Conservation (phyloP, 2,329 filamentous ascomycete genomes). For the Epichloe sylvatica region DNA sequence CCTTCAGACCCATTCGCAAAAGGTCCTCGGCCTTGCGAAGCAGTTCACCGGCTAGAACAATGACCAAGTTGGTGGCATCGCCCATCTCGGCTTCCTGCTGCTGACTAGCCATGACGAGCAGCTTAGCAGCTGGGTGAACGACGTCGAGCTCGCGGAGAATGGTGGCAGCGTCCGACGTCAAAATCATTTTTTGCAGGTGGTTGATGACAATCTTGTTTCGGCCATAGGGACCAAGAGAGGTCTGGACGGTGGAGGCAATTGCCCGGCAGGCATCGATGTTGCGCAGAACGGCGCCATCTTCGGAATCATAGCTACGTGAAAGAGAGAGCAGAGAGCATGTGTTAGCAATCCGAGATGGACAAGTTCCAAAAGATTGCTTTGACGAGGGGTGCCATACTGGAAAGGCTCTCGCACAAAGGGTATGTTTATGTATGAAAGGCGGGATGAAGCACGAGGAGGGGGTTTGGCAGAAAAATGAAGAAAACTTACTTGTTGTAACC, state of each 20-base stretch:
- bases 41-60: conserved; percentile 86
- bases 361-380: no score
- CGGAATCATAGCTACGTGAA: conserved; percentile 78
- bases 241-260: conserved; percentile 92
- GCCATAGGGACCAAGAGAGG: conserved; percentile 89
- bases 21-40: conserved; percentile 95
- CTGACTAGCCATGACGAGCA: conserved; percentile 96
- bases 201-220: conserved; percentile 99
- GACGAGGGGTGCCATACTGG: no score
- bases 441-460: conserved; percentile 3
- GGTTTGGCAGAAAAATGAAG: conserved; percentile 5
- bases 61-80: conserved; percentile 94
- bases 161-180: conserved; percentile 94
- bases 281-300: conserved; percentile 95
- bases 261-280: conserved; percentile 98
- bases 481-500: conserved; percentile 81
- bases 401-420: neutral
- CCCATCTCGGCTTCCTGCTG: conserved; percentile 99
- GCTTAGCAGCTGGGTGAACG: conserved; percentile 92
- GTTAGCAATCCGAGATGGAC: conserved; percentile 2
- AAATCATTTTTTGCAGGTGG: conserved; percentile 98
- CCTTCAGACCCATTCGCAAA: conserved; percentile 96
- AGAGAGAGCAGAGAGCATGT: conserved; percentile 7
- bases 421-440: neutral
- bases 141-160: conserved; percentile 96